Evolutionary conservation across 2,329 filamentous ascomycete species (phyloP).

Genomic region (Stylonectria norvegica): DNA sequence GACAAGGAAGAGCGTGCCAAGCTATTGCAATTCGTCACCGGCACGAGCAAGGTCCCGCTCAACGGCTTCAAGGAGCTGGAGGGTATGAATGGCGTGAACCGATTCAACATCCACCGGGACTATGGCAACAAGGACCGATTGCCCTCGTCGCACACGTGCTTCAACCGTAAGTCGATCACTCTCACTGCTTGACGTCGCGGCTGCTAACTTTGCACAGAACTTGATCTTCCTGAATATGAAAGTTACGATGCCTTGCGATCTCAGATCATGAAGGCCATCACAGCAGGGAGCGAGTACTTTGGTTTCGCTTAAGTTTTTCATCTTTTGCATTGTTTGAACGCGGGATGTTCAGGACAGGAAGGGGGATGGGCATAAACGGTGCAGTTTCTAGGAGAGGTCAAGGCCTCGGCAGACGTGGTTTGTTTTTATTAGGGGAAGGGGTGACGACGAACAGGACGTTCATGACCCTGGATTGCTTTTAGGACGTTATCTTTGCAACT

Average conservation of each 20-base stretch:
- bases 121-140: constrained; percentile 95
- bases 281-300: constrained; percentile 95
- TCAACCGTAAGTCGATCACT: constrained; percentile 99
- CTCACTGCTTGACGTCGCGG: constrained; percentile 23
- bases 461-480: constrained; percentile 7
- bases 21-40: constrained; percentile 94
- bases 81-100: constrained; percentile 97
- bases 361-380: constrained; percentile 10
- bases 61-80: constrained; percentile 99
- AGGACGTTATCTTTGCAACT: constrained; percentile 4
- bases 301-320: constrained; percentile 72
- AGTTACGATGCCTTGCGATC: constrained; percentile 87
- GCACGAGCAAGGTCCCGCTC: constrained; percentile 94
- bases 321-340: constrained; percentile 19
- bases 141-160: constrained; percentile 96
- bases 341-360: constrained; percentile 13
- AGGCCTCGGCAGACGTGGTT: too few species aligned
- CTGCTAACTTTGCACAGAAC: constrained; percentile 60
- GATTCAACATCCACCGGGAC: constrained; percentile 98
- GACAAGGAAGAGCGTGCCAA: constrained; percentile 99
- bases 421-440: too few species aligned
- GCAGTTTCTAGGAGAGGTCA: constrained; percentile 4
- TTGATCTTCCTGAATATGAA: constrained; percentile 97
- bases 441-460: constrained; percentile 5
- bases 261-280: constrained; percentile 92